Conservation (phyloP, 768 basidiomycete species). For the Pluteus cervinus region DNA sequence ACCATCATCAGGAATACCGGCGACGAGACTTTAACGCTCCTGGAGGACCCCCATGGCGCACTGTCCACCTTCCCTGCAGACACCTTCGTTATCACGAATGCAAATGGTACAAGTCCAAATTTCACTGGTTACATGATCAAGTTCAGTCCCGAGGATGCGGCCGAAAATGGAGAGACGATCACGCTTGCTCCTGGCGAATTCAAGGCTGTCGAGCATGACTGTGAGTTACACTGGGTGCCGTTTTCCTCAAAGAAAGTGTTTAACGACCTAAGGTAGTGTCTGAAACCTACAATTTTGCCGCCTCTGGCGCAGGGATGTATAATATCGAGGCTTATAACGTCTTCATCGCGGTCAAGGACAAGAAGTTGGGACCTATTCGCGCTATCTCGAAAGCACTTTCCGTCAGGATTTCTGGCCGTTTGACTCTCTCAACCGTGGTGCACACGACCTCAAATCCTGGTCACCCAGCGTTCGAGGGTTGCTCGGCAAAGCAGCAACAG, state of each 20-base stretch:
- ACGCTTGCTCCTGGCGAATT: conserved; percentile 35
- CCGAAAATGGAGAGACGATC: conserved; percentile 23
- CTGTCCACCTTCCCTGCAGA: conserved; percentile 31
- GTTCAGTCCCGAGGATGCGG: conserved; percentile 26
- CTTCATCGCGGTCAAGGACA: conserved; percentile 28
- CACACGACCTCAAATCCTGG: conserved; percentile 22
- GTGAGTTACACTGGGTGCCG: too few relatives aligned
- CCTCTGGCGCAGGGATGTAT: conserved; percentile 27
- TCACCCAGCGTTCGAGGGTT: conserved; percentile 32
- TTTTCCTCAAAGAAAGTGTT: conserved; percentile 4
- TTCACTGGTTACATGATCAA: conserved; percentile 37
- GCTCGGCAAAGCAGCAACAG: conserved; percentile 28
- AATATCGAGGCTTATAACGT: conserved; percentile 25
- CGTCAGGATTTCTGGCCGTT: conserved; percentile 30
- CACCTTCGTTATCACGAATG: conserved; percentile 30
- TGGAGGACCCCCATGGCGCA: conserved; percentile 34
- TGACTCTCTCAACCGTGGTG: too few relatives aligned
- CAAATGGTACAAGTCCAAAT: conserved; percentile 24
- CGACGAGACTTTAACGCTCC: conserved; percentile 33
- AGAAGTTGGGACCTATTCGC: conserved; percentile 21
- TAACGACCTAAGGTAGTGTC: conserved; percentile 21
- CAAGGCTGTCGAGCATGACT: conserved; percentile 25
- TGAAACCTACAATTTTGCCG: conserved; percentile 36
- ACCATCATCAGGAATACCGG: conserved; percentile 37
- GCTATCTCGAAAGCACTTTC: conserved; percentile 30